Evolutionary conservation across 2,329 filamentous ascomycete species (phyloP), one percentile per base, ranked within the genome.

Genomic region (Aspergillus felis): DNA sequence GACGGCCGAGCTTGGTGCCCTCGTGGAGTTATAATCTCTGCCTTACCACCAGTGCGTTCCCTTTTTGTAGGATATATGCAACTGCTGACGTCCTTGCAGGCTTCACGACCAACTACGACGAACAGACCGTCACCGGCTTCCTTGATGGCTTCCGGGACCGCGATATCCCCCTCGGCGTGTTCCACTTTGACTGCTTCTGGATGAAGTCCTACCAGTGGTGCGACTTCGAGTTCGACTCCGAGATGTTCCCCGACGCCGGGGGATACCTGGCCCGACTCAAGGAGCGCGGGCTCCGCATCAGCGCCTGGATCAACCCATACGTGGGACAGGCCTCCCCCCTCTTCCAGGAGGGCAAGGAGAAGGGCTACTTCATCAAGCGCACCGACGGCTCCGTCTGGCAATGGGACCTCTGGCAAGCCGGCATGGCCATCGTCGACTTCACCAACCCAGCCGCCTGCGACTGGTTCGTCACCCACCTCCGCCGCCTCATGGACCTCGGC

Each of bases 131-230:
- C 27, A 84, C 79, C 49, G 65, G 69, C 7, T 90, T 90, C 71
- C 79, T 90, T 24, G 82, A 88, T 63, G 87, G 87, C 10, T 90
- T 91, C 84, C 81, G 80, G 60, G 77, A 82, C 51, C 82, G 86
- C 1, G 81, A 83, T 49, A 87, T 87, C 17, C 84, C 86, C 0
- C 80, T 91, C 1, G 84, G 87, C 41, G 87, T 90, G 3, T 90
- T 91, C 72, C 88, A 91, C 71, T 91, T 88, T 62, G 88, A 91
- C 69, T 89, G 85, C 71, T 91, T 90, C 79, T 91, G 87, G 87
- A 86, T 91, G 80, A 86, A 86, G 60, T 86, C 84, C 1, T 90
- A 89, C 68, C 84, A 85, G 56, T 91, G 87, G 88, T 89, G 87
- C 57, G 87, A 90, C 70, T 90, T 91, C 62, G 80, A 86, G 52